phyloP scores from a whole-genome alignment of 768 basidiomycete genomes.

The Leccinum truebloodii region DNA sequence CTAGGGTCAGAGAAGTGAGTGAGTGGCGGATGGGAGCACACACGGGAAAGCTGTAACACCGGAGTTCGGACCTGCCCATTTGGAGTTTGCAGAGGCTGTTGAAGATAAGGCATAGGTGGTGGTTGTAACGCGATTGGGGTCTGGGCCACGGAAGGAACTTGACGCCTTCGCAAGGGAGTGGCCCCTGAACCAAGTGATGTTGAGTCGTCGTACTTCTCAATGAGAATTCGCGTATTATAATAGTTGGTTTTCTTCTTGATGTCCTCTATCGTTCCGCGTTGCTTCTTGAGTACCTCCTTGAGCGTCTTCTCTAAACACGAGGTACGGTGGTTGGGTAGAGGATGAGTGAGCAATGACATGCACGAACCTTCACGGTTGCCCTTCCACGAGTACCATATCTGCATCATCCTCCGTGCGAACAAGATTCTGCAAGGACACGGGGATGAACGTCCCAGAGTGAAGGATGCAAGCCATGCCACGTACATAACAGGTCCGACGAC shows the following conservation, averaged over 20 bases:
- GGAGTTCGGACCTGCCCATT: constrained; percentile 26
- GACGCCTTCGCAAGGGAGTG: constrained; percentile 46
- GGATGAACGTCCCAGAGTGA: constrained; percentile 4
- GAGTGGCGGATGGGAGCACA: constrained; percentile 18
- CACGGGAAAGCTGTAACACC: constrained; percentile 42
- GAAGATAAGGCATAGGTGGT: constrained; percentile 14
- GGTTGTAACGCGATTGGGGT: constrained; percentile 35
- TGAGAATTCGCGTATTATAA: constrained; percentile 84
- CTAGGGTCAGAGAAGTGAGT: constrained; percentile 11
- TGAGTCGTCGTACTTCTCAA: constrained; percentile 85
- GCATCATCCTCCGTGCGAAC: constrained; percentile 77
- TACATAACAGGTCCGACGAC: constrained; percentile 78
- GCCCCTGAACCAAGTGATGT: constrained; percentile 29
- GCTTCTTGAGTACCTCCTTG: constrained; percentile 69
- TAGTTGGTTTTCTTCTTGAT: constrained; percentile 98
- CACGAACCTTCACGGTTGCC: constrained; percentile 74
- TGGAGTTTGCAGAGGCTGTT: constrained; percentile 21
- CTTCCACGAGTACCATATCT: constrained; percentile 80
- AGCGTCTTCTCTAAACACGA: constrained; percentile 70
- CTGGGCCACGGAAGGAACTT: constrained; percentile 33
- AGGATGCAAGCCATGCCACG: constrained; percentile 32
- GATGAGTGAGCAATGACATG: neutral
- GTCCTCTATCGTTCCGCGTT: constrained; percentile 86
- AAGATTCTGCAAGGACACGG: constrained; percentile 49
- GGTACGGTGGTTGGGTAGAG: neutral